A percentile compares a stretch with the other conserved stretches of the same genome.
Conservation (phyloP, 352 stramenopile genomes). For the Pythium phragmiticola region DNA sequence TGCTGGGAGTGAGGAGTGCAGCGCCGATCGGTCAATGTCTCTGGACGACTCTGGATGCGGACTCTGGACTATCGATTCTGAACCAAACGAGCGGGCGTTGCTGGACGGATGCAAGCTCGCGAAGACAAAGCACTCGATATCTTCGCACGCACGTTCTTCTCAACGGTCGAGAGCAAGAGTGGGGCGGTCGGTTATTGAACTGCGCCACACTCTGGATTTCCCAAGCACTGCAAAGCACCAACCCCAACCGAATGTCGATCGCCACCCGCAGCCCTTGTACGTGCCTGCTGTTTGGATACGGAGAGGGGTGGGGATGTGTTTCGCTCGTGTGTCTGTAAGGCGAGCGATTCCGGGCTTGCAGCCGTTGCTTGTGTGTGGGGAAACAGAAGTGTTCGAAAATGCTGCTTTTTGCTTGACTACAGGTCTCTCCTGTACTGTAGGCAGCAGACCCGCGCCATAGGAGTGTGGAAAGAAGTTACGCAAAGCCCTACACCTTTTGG, state of each 20-base stretch:
- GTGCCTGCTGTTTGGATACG: slow-evolving; percentile 12
- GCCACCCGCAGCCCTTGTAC: slow-evolving; percentile 21
- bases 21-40: slow-evolving; percentile 14
- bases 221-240: neutral
- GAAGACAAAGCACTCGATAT: slow-evolving; percentile 6
- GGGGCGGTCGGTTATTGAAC: slow-evolving; percentile 17
- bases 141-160: slow-evolving; percentile 23
- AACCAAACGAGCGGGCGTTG: neutral
- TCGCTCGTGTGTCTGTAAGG: neutral
- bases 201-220: neutral
- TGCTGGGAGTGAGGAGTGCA: neutral
- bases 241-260: neutral
- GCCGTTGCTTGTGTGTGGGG: slow-evolving; percentile 7
- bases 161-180: slow-evolving; percentile 18
- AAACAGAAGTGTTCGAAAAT: slow-evolving; percentile 7
- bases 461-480: slow-evolving; percentile 18
- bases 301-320: slow-evolving; percentile 3
- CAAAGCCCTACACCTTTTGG: slow-evolving; percentile 14
- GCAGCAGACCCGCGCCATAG: slow-evolving; percentile 4
- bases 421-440: slow-evolving; percentile 3
- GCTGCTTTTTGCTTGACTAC: neutral
- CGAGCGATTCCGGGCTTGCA: neutral
- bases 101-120: slow-evolving; percentile 12
- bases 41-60: slow-evolving; percentile 2
- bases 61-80: slow-evolving; percentile 5